Evolutionary conservation across 495 filamentous ascomycete species (phyloP), one percentile per base, ranked within the genome.

Genomic region (Podospora fimiseda): DNA sequence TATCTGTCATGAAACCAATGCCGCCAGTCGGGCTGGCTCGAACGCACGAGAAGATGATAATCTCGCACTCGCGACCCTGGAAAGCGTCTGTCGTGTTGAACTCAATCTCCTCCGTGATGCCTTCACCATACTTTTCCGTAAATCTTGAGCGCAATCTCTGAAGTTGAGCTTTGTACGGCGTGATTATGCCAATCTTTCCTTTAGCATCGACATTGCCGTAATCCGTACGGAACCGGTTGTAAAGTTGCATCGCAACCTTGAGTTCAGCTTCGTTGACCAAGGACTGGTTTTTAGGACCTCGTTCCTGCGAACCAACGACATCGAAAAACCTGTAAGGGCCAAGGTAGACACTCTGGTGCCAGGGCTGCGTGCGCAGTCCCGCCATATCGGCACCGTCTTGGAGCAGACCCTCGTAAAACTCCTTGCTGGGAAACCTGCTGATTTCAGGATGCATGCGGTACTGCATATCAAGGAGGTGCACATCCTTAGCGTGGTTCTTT

Each of bases 361-460:
- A 98, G 2, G 90, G 84, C 58, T 82, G 81, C 44, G 74, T 65
- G 50, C 93, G 84, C 53, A 92, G 68, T 45, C 70, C 76, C 1
- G 76, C 83, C 91, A 97, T 96, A 56, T 86, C 76, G 23, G 75
- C 74, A 20, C 93, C 93, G 70, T 98, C 90, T 51, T 89, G 70
- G 18, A 98, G 82, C 49, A 82, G 80, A 18, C 85, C 82, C 60
- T 96, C 88, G 69, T 98, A 98, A 71, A 98, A 98, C 36, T 90
- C 84, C 52, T 78, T 70, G 66, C 90, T 95, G 1, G 93, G 93
- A 69, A 95, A 98, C 30, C 62, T 61, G 66, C 88, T 94, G 66
- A 98, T 98, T 54, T 89, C 87, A 0, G 93, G 93, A 72, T 98
- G 93, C 93, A 98, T 98, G 72, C 93, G 93, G 64, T 98, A 98